phyloP scores from a whole-genome alignment of 495 filamentous ascomycete species.

The Tuber melanosporum region DNA sequence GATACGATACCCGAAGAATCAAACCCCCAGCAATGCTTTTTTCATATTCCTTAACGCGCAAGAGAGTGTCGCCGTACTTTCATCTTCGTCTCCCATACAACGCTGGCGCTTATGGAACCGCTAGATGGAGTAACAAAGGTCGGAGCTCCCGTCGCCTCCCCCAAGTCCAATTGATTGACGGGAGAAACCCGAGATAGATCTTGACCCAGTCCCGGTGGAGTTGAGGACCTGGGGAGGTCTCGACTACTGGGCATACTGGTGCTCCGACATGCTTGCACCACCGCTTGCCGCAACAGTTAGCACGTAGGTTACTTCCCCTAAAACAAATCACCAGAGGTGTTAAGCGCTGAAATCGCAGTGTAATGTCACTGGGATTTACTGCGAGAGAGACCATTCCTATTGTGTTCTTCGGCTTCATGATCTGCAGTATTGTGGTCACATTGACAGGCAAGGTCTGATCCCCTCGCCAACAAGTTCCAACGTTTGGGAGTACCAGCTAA shows the following conservation, averaged over 20 bases:
- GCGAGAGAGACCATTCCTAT: constrained; percentile 49
- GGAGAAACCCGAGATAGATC: constrained; percentile 38
- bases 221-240: constrained; percentile 47
- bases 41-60: neutral
- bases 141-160: neutral
- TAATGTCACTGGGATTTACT: constrained; percentile 49
- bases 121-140: constrained; percentile 48
- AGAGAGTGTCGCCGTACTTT: constrained; percentile 32
- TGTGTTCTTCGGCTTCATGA: constrained; percentile 47
- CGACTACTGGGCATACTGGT: constrained; percentile 47
- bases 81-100: constrained; percentile 43
- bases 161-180: neutral
- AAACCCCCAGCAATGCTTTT: neutral
- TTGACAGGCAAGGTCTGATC: constrained; percentile 44
- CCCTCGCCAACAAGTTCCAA: neutral
- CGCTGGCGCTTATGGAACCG: constrained; percentile 44
- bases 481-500: neutral
- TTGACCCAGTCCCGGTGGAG: constrained; percentile 48
- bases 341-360: constrained; percentile 22
- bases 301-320: constrained; percentile 11
- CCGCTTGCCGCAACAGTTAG: constrained; percentile 42
- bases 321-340: constrained; percentile 16
- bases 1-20: neutral
- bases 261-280: constrained; percentile 46
- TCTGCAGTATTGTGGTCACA: constrained; percentile 47